Evolutionary conservation across 2,329 filamentous ascomycete genomes (phyloP).

Genomic region (Neofusicoccum laricinum): DNA sequence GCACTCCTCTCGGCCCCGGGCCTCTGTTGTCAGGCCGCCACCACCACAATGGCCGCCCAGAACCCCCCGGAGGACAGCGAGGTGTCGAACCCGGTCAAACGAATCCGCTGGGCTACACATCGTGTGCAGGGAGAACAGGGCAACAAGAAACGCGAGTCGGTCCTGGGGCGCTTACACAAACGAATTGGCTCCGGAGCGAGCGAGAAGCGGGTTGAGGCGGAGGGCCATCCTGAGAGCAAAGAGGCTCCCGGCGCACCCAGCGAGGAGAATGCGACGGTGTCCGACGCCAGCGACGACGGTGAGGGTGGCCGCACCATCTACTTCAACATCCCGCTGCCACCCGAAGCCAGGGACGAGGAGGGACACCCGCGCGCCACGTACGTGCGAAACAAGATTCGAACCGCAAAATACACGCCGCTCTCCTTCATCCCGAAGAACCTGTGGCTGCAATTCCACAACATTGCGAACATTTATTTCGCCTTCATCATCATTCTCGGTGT

Average conservation of each 20-base stretch:
- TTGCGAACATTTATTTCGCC: conserved; percentile 97
- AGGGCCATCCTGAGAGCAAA: conserved; percentile 31
- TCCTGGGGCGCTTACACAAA: conserved; percentile 70
- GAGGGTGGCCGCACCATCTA: conserved; percentile 59
- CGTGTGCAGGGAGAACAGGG: conserved; percentile 74
- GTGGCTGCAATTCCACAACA: conserved; percentile 97
- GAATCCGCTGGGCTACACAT: conserved; percentile 95
- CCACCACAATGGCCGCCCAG: conserved; percentile 29
- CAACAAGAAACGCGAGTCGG: conserved; percentile 74
- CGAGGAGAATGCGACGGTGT: conserved; percentile 33
- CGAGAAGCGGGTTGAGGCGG: conserved; percentile 60
- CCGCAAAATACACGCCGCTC: conserved; percentile 93
- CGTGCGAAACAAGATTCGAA: conserved; percentile 93
- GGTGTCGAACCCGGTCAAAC: conserved; percentile 64
- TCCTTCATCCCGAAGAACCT: conserved; percentile 96
- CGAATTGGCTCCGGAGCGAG: conserved; percentile 49
- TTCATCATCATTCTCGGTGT: conserved; percentile 93
- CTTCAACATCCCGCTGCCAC: conserved; percentile 81
- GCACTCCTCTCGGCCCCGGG: conserved; percentile 19
- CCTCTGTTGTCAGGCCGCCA: conserved; percentile 19
- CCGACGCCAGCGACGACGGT: conserved; percentile 26
- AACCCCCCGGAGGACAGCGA: conserved; percentile 44
- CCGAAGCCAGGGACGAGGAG: conserved; percentile 73
- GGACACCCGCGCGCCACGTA: conserved; percentile 69
- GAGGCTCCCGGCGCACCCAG: conserved; percentile 19